Base-by-base conservation (phyloP, 1,284 basidiomycete species). In the Ustilago esculenta region DNA sequence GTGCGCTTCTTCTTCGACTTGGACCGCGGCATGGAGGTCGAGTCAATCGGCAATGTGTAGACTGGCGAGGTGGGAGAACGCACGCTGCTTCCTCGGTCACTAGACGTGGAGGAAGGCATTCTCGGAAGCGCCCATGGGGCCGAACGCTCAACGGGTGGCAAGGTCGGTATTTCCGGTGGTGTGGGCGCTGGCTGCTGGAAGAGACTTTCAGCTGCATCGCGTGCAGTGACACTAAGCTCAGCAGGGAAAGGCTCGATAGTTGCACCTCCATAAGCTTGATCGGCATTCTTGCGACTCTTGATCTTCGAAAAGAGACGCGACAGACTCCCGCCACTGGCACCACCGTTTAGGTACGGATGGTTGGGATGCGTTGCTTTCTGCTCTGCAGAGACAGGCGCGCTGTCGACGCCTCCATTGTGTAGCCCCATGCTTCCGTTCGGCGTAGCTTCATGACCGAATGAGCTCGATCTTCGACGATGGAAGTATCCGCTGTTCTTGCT, bases 241-340 rank as follows among this genome's bases (percentile, higher is more conserved):
- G 68, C 36, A 23, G 69, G 69, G 55, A 66, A 72, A 15, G 65
- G 69, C 29, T 70, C 69, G 36, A 64, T 61, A 4, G 63, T 71
- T 12, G 50, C 55, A 14, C 64, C 70, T n/a, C 56, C 54, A 23
- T 33, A 61, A 9, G 32, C 37, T 12, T 59, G 47, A 1, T 73
- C 68, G 17, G 32, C 25, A 33, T 34, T 46, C 46, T 75, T 75
- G 8, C 44, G 34, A 3, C 40, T 35, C 32, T 65, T 58, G 44
- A 75, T 60, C 52, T 68, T 68, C 32, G 72, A 72, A 25, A 75
- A 57, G 27, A 75, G 55, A 8, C 72, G 59, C 34, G 66, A 61
- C 11, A 75, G 30, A 36, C 65, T 55, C 14, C 64, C 65, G 18
- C 59, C 44, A 7, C 44, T 57, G 21, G 47, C 51, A 15, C 59